Percentiles rank a stretch among this genome's conserved stretches.
Conservation (phyloP, 345 rosid genomes). For the Psidium friedrichsthalianum region DNA sequence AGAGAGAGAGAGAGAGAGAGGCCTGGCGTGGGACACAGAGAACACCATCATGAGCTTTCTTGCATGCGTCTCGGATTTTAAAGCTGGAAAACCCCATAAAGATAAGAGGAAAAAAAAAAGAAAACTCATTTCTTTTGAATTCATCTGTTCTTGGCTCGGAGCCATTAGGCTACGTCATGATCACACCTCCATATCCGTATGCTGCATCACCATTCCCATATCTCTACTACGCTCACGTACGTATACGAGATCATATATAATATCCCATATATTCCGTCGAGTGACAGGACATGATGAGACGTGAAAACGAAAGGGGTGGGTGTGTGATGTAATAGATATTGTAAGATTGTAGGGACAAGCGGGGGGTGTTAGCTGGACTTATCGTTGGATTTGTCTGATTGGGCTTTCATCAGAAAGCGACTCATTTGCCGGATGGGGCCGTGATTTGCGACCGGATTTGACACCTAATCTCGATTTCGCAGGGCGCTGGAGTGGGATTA, state of each 20-base stretch:
- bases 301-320: constrained; percentile 2
- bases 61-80: constrained; percentile 80
- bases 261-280: neutral
- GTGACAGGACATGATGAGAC: neutral
- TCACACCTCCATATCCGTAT: neutral
- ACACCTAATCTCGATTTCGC: neutral
- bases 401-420: neutral
- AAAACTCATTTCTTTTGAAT: neutral
- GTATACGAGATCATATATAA: neutral
- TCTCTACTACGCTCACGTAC: neutral
- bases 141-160: neutral
- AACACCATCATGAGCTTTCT: constrained; percentile 57
- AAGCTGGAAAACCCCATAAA: constrained; percentile 21
- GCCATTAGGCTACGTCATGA: neutral
- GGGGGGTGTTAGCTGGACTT: neutral
- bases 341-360: neutral
- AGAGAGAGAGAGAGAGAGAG: neutral
- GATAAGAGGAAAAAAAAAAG: neutral
- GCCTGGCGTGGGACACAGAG: constrained; percentile 50
- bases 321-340: neutral
- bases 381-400: neutral
- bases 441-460: neutral
- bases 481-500: no score
- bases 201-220: neutral
- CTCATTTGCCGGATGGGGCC: neutral